These are phyloP conservation scores for Cladophialophora exuberans DNA, from an alignment of 2,329 filamentous ascomycete genomes.

Conservation along the genomic window DNA sequence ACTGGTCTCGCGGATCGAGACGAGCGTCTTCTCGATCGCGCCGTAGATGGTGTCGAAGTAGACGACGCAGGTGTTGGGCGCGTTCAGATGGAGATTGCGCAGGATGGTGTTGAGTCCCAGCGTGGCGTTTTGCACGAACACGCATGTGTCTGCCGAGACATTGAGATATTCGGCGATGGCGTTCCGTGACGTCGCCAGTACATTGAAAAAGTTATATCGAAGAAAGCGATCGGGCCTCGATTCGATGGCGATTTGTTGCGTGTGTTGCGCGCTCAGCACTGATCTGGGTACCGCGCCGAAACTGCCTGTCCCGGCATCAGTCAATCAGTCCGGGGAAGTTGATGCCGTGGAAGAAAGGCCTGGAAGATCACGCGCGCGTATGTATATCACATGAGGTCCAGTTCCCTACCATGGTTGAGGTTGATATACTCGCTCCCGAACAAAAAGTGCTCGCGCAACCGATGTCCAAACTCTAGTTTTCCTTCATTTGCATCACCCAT, in stretches of 20 bases:
- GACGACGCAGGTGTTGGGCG: conserved; percentile 44
- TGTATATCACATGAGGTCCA: too few species aligned
- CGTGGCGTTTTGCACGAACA: conserved; percentile 81
- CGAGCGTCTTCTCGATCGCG: conserved; percentile 72
- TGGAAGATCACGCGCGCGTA: too few species aligned
- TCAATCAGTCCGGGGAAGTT: too few species aligned
- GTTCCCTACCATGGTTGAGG: conserved; percentile 80
- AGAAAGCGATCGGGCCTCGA: conserved; percentile 73
- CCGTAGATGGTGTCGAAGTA: conserved; percentile 75
- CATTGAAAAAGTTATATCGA: conserved; percentile 63
- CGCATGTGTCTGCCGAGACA: conserved; percentile 65
- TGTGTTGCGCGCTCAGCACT: conserved; percentile 61
- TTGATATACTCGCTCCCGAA: conserved; percentile 68
- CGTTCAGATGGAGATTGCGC: conserved; percentile 66
- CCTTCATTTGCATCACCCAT: too few species aligned
- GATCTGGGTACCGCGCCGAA: conserved; percentile 73
- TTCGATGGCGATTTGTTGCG: conserved; percentile 70
- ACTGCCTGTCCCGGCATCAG: too few species aligned
- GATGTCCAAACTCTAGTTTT: background rate
- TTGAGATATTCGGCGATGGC: conserved; percentile 69
- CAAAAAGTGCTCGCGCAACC: conserved; percentile 57
- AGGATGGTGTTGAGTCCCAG: conserved; percentile 73
- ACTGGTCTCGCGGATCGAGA: conserved; percentile 70
- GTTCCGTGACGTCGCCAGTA: conserved; percentile 65
- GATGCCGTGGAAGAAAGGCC: too few species aligned